Percentiles rank a stretch among this genome's conserved stretches.
These are phyloP conservation scores for Pichia sporocuriosa DNA, from an alignment of 805 yeast genomes.

Conservation along the genomic window DNA sequence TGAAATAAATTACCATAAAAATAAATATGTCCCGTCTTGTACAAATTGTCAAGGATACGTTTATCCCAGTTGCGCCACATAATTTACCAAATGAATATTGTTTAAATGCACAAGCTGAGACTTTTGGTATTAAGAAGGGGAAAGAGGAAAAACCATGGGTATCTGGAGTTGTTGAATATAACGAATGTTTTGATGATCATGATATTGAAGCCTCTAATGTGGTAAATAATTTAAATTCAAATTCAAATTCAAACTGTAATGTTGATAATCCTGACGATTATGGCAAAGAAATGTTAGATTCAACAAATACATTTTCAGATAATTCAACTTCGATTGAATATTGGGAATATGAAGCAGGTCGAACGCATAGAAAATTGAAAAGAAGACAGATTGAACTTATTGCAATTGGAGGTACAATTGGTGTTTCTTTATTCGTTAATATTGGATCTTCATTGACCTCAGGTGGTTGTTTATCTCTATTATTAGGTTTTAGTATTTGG, in stretches of 20 bases:
- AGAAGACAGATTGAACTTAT: slow-evolving; percentile 70
- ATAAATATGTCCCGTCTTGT: neutral
- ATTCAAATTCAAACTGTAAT: slow-evolving; percentile 1
- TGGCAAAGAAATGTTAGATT: neutral
- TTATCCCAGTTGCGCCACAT: slow-evolving; percentile 15
- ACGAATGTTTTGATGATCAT: slow-evolving; percentile 13
- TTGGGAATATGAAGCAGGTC: slow-evolving; percentile 12
- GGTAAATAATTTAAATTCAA: no score
- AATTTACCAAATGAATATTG: slow-evolving; percentile 2
- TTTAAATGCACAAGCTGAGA: slow-evolving; percentile 12
- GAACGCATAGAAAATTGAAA: slow-evolving; percentile 31
- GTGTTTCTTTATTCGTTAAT: slow-evolving; percentile 38
- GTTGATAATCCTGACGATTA: neutral
- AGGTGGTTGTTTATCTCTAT: slow-evolving; percentile 36
- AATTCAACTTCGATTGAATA: slow-evolving; percentile 1
- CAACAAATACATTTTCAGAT: neutral
- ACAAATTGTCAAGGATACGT: slow-evolving; percentile 12
- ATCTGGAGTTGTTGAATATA: slow-evolving; percentile 6
- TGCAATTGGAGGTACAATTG: slow-evolving; percentile 56
- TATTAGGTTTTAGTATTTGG: slow-evolving; percentile 36
- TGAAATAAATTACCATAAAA: neutral
- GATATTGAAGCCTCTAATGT: slow-evolving; percentile 2
- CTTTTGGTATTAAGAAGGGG: neutral
- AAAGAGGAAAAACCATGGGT: neutral
- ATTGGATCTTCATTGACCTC: slow-evolving; percentile 34